Conservation (phyloP, 805 yeast genomes). For the Cyberlindnera amylophila region DNA sequence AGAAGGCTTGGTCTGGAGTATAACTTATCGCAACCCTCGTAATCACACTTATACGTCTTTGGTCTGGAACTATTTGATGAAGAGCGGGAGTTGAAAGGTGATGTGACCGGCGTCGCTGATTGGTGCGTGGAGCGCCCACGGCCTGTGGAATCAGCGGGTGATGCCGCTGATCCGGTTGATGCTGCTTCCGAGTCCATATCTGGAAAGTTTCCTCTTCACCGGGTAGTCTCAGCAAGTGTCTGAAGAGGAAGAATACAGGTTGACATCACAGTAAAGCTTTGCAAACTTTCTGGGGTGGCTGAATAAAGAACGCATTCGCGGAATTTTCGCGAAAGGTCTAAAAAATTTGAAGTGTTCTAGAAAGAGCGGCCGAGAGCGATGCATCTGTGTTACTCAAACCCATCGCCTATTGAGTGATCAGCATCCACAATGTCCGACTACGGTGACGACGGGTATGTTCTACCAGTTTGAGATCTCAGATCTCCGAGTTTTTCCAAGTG, state of each 20-base stretch:
- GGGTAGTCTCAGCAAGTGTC: too few species aligned
- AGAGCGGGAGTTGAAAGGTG: slow-evolving; percentile 26
- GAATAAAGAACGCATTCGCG: background rate
- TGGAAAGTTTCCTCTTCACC: too few species aligned
- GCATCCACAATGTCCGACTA: slow-evolving; percentile 45
- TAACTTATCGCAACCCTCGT: slow-evolving; percentile 65
- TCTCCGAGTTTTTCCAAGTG: background rate
- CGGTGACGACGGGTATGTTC: slow-evolving; percentile 44
- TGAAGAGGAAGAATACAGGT: too few species aligned
- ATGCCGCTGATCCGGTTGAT: background rate
- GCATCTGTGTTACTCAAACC: too few species aligned
- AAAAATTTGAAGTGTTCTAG: background rate
- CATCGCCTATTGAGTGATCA: background rate
- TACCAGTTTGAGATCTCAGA: background rate
- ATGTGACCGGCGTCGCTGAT: slow-evolving; percentile 8
- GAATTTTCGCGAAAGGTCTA: background rate
- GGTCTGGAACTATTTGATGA: slow-evolving; percentile 40
- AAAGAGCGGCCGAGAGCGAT: too few species aligned
- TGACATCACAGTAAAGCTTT: too few species aligned
- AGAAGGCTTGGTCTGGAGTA: slow-evolving; percentile 79
- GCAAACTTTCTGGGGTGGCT: background rate
- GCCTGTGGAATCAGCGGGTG: background rate
- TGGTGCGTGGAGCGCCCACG: slow-evolving; percentile 9
- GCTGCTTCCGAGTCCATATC: too few species aligned
- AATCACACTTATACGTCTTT: slow-evolving; percentile 61